A percentile compares a stretch with the other conserved stretches of the same genome.
phyloP scores from a whole-genome alignment of 2,329 filamentous ascomycete species.

The Geosmithia morbida region DNA sequence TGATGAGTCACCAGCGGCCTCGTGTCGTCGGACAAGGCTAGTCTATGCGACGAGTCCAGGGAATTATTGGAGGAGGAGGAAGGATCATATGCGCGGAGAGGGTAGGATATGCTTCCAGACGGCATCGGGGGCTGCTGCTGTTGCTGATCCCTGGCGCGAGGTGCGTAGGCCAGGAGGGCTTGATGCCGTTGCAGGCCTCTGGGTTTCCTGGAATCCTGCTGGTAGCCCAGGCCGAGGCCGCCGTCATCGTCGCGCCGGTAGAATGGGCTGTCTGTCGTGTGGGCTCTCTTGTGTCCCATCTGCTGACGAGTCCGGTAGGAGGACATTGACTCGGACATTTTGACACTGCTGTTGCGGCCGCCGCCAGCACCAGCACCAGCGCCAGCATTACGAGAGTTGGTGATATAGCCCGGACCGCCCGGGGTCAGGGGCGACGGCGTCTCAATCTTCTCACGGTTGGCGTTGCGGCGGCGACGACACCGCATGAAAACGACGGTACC shows the following conservation, averaged over 20 bases:
- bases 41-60: no score
- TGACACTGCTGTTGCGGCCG: not conserved
- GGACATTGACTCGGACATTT: constrained; percentile 5
- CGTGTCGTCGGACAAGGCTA: no score
- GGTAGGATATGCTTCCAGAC: no score
- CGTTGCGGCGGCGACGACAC: constrained; percentile 25
- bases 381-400: not conserved
- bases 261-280: constrained; percentile 6
- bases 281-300: constrained; percentile 8
- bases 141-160: no score
- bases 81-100: no score
- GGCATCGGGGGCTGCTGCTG: no score
- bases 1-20: not conserved
- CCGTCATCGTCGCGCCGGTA: not conserved
- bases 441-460: constrained; percentile 8
- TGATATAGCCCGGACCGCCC: not conserved
- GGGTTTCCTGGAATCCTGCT: no score
- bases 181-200: no score
- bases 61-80: no score
- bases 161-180: constrained; percentile 33
- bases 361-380: not conserved
- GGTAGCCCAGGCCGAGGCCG: constrained; percentile 8
- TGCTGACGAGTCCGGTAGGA: constrained; percentile 12
- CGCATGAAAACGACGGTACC: constrained; percentile 30
- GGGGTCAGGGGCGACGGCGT: not conserved